A percentile compares a stretch with the other conserved stretches of the same genome.
phyloP scores from a whole-genome alignment of 2,329 filamentous ascomycete genomes.

The Pseudocercospora cruenta region DNA sequence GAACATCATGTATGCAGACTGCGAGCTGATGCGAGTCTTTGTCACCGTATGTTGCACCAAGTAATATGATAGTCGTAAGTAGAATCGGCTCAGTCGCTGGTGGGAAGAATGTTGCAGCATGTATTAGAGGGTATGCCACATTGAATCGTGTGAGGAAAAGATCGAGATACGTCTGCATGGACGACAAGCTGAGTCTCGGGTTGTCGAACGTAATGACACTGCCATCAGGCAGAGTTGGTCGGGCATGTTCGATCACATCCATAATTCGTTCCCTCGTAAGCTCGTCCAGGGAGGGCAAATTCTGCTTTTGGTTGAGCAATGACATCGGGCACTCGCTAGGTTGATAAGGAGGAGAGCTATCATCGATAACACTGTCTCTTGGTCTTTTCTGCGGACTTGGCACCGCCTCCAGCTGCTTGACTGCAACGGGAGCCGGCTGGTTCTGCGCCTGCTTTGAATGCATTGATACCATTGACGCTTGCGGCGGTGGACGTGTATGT shows the following conservation, averaged over 20 bases:
- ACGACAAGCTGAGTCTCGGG: conserved; percentile 54
- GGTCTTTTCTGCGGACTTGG: not conserved
- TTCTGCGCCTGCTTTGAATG: not conserved
- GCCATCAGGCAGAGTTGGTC: conserved; percentile 55
- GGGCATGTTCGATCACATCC: conserved; percentile 55
- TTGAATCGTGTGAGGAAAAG: conserved; percentile 66
- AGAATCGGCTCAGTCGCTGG: conserved; percentile 56
- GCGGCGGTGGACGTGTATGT: not conserved
- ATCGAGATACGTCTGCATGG: conserved; percentile 61
- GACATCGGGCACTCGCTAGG: conserved; percentile 14
- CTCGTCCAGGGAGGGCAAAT: conserved; percentile 37
- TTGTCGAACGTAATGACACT: conserved; percentile 53
- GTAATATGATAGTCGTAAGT: conserved; percentile 58
- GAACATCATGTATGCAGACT: conserved; percentile 64
- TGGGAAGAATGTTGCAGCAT: conserved; percentile 61
- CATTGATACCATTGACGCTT: not conserved
- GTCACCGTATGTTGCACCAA: conserved; percentile 65
- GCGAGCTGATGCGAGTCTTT: conserved; percentile 64
- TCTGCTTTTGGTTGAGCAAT: conserved; percentile 8
- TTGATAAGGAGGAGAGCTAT: not conserved
- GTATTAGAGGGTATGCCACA: conserved; percentile 62
- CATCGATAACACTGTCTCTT: not conserved
- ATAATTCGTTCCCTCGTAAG: conserved; percentile 49
- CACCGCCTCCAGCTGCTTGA: not conserved
- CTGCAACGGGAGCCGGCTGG: not conserved